Evolutionary conservation across 371 early-diverging fungal species (phyloP).

Genomic region (Apophysomyces trapeziformis): DNA sequence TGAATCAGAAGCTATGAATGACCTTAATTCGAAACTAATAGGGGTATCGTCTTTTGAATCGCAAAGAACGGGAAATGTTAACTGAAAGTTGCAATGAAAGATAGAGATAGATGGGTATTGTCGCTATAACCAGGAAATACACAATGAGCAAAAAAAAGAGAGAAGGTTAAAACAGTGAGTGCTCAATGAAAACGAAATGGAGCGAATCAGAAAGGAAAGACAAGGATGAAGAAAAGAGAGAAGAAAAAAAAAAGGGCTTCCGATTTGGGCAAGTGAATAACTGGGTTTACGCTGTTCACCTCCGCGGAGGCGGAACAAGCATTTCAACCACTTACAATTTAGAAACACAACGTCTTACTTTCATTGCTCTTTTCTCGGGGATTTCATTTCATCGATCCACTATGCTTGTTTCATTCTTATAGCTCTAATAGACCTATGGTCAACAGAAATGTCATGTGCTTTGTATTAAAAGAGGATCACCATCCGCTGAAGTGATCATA

Average conservation of each 20-base stretch:
- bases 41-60: conserved; percentile 3
- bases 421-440: too few species aligned
- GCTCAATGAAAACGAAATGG: conserved; percentile 3
- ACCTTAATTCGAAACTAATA: neutral
- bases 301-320: conserved; percentile 3
- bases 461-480: too few species aligned
- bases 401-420: too few species aligned
- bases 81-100: neutral
- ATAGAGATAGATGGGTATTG: conserved; percentile 5
- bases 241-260: conserved; percentile 3
- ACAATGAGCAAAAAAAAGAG: conserved; percentile 18
- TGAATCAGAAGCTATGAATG: neutral
- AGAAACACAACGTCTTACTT: neutral
- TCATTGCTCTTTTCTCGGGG: too few species aligned
- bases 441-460: too few species aligned
- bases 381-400: too few species aligned
- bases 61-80: neutral
- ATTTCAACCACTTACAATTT: neutral
- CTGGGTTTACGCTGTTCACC: neutral
- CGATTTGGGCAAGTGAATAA: conserved; percentile 4
- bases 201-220: conserved; percentile 13
- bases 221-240: neutral
- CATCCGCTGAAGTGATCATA: too few species aligned
- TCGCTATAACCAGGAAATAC: neutral
- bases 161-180: conserved; percentile 7